These are phyloP conservation scores for Viridothelium virens DNA, from an alignment of 495 filamentous ascomycete genomes.

Conservation along the genomic window DNA sequence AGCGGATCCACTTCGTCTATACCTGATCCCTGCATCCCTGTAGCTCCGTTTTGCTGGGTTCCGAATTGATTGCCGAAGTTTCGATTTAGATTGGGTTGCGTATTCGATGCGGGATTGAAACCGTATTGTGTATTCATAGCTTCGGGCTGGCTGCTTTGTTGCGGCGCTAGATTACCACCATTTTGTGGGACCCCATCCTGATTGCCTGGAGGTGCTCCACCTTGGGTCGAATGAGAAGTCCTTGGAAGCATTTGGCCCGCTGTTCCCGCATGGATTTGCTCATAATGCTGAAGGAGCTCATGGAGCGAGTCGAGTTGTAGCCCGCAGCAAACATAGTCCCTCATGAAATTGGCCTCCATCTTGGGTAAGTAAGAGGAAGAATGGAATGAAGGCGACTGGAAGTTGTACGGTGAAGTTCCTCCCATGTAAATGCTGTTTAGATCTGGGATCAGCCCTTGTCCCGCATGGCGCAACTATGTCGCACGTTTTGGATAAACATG, in stretches of 20 bases:
- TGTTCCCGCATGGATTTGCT: conserved; percentile 77
- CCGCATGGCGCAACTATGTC: not conserved
- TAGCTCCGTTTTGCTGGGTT: conserved; percentile 52
- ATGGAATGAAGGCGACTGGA: conserved; percentile 91
- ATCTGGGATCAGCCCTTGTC: conserved; percentile 26
- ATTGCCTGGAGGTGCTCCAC: conserved; percentile 37
- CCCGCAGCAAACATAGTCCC: conserved; percentile 90
- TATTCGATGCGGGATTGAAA: conserved; percentile 27
- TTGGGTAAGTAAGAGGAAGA: conserved; percentile 97
- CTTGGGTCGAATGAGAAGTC: conserved; percentile 48
- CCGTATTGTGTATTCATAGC: conserved; percentile 24
- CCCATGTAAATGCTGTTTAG: conserved; percentile 80
- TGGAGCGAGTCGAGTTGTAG: conserved; percentile 80
- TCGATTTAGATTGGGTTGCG: conserved; percentile 2
- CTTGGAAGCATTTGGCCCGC: conserved; percentile 43
- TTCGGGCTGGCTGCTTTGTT: conserved; percentile 39
- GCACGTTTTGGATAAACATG: conserved; percentile 8
- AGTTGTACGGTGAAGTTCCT: conserved; percentile 83
- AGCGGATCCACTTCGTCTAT: conserved; percentile 45
- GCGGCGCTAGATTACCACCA: conserved; percentile 25
- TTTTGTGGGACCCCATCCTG: conserved; percentile 33
- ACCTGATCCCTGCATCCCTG: not conserved
- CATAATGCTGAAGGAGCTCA: conserved; percentile 92
- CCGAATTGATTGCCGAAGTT: conserved; percentile 39
- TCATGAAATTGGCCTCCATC: conserved; percentile 94